Percentiles rank a stretch among this genome's conserved stretches.
Evolutionary conservation across 1,284 basidiomycete species (phyloP).

Genomic region (Cutaneotrichosporon cutaneum): DNA sequence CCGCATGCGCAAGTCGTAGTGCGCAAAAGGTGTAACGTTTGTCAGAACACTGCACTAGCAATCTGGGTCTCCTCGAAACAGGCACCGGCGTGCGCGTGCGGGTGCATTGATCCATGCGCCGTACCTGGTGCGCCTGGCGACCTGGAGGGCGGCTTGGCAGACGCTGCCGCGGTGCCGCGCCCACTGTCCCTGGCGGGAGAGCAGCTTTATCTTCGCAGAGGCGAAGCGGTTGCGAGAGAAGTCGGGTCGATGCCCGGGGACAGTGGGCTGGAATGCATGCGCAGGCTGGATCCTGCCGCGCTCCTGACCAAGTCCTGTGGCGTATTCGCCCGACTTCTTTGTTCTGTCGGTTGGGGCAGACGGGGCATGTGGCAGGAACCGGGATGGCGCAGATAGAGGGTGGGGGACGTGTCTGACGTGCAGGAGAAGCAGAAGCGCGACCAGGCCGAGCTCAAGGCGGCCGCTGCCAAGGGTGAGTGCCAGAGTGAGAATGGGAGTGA

Average conservation of each 20-base stretch:
- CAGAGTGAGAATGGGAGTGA: background rate
- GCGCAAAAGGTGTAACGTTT: background rate
- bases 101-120: background rate
- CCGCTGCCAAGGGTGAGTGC: constrained; percentile 37
- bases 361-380: background rate
- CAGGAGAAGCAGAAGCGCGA: constrained; percentile 36
- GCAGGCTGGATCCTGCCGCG: background rate
- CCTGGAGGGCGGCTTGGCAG: no score
- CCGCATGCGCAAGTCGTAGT: background rate
- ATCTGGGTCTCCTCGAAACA: background rate
- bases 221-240: background rate
- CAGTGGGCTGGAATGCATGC: background rate
- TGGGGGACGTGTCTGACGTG: background rate
- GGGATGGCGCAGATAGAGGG: background rate
- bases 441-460: constrained; percentile 38
- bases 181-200: background rate
- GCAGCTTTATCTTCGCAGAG: background rate
- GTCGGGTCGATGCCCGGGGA: background rate
- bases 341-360: background rate
- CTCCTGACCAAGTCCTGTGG: background rate
- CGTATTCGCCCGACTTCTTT: background rate
- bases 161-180: background rate
- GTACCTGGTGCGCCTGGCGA: no score
- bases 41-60: background rate
- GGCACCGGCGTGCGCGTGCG: background rate